Evolutionary conservation across 306 rosid genomes (phyloP).

Genomic region (Urtica urens): DNA sequence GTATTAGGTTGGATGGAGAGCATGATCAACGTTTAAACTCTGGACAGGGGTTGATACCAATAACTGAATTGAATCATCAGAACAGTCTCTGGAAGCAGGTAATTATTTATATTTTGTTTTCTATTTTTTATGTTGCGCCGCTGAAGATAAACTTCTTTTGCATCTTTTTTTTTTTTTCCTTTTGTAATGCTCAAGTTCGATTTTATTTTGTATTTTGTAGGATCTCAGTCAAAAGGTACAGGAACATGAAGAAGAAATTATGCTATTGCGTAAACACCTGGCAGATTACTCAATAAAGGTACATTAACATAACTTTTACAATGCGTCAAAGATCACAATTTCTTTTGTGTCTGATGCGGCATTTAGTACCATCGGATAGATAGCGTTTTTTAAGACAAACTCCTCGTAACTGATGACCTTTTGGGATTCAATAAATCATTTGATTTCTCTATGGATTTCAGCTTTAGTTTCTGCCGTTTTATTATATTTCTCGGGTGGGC

Average conservation of each 20-base stretch:
- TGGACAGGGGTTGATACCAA: constrained; percentile 51
- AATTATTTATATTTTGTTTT: constrained; percentile 10
- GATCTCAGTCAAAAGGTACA: constrained; percentile 51
- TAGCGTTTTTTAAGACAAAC: too few relatives aligned
- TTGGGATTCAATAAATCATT: too few relatives aligned
- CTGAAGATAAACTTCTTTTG: neutral
- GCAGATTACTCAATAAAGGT: constrained; percentile 87
- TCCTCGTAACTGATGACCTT: too few relatives aligned
- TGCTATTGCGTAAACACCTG: constrained; percentile 65
- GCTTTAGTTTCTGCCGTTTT: too few relatives aligned
- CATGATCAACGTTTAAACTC: constrained; percentile 39
- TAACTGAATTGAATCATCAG: constrained; percentile 45
- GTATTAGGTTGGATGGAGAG: constrained; percentile 56
- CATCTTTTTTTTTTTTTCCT: neutral
- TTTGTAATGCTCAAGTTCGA: too few relatives aligned
- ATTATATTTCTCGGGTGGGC: too few relatives aligned
- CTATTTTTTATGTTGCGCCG: too few relatives aligned
- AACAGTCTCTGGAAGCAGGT: constrained; percentile 76
- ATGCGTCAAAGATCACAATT: too few relatives aligned
- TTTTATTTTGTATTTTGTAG: constrained; percentile 11
- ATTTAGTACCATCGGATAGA: too few relatives aligned
- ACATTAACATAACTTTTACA: constrained; percentile 16
- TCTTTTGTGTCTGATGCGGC: too few relatives aligned
- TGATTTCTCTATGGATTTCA: too few relatives aligned
- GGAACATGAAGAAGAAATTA: constrained; percentile 81